Percentiles rank a stretch among this genome's conserved stretches.
Evolutionary conservation across 768 basidiomycete species (phyloP).

Genomic region (Hericium rajendrae): DNA sequence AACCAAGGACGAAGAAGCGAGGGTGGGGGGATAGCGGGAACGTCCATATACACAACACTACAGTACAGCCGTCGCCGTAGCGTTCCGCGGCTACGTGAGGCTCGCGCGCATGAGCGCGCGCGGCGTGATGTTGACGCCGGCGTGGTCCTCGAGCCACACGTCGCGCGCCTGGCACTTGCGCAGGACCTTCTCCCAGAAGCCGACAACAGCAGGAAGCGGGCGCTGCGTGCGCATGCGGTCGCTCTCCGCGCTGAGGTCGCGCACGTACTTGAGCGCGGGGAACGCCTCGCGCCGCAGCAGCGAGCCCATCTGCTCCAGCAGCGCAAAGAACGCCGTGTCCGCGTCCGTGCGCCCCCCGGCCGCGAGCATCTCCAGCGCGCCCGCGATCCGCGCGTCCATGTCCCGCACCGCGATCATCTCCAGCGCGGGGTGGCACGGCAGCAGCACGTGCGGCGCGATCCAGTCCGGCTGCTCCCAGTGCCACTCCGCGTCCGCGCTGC

Average conservation of each 20-base stretch:
- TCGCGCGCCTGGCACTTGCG: conserved; percentile 39
- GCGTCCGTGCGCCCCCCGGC: conserved; percentile 2
- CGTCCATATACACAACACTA: not conserved
- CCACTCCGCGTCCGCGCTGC: conserved; percentile 72
- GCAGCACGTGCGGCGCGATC: conserved; percentile 68
- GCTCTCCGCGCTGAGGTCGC: conserved; percentile 56
- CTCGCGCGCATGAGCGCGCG: conserved; percentile 31
- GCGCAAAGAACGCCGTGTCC: conserved; percentile 50
- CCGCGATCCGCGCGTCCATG: conserved; percentile 51
- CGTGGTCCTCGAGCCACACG: conserved; percentile 59
- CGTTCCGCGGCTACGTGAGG: not conserved
- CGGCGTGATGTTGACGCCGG: conserved; percentile 46
- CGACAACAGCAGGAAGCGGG: conserved; percentile 26
- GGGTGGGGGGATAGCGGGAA: too few relatives aligned
- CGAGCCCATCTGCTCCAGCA: conserved; percentile 55
- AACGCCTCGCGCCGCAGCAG: conserved; percentile 51
- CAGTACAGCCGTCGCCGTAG: not conserved
- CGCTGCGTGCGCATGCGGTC: conserved; percentile 39
- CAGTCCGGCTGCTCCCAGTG: conserved; percentile 73
- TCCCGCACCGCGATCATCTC: conserved; percentile 65
- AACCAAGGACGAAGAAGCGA: not conserved
- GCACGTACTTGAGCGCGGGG: conserved; percentile 46
- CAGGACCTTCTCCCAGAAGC: conserved; percentile 32
- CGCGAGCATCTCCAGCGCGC: conserved; percentile 22
- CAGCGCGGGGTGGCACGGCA: conserved; percentile 52